Percentiles rank a stretch among this genome's conserved stretches.
Conservation (phyloP, 225 moss, liverwort and hornwort genomes). For the Straminergon stramineum region DNA sequence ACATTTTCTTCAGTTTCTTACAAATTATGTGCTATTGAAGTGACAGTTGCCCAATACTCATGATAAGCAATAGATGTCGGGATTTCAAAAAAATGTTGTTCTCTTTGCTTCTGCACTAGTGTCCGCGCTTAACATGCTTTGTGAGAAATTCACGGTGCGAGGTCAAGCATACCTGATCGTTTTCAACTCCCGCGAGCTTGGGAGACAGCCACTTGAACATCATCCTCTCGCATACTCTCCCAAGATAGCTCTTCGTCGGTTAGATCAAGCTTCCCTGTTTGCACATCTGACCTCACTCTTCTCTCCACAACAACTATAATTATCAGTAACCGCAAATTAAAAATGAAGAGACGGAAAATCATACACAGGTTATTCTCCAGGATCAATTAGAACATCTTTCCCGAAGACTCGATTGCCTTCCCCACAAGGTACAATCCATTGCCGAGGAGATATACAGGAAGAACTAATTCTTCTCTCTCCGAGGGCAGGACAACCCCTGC, state of each 20-base stretch:
- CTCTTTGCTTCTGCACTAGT: not conserved
- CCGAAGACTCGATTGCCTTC: not conserved
- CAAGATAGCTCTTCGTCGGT: not conserved
- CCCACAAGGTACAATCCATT: not conserved
- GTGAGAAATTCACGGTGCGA: not conserved
- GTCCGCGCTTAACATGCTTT: not conserved
- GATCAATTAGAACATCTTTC: not conserved
- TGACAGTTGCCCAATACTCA: not conserved
- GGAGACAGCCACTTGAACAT: constrained; percentile 29
- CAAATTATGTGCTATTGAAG: not conserved
- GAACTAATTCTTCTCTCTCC: not conserved
- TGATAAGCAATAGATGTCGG: not conserved
- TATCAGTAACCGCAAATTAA: not conserved
- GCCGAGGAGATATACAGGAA: not conserved
- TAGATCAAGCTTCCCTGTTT: not conserved
- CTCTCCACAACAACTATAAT: not conserved
- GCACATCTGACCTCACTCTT: not conserved
- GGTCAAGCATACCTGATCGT: constrained; percentile 19
- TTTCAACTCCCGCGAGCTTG: constrained; percentile 16
- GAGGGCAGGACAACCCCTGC: not conserved
- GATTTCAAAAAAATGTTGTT: not conserved
- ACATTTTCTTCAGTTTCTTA: not conserved
- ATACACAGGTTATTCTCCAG: not conserved
- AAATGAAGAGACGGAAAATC: not conserved
- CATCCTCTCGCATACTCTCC: constrained; percentile 28